phyloP scores from a whole-genome alignment of 306 rosid genomes.

The Ormosia emarginata region DNA sequence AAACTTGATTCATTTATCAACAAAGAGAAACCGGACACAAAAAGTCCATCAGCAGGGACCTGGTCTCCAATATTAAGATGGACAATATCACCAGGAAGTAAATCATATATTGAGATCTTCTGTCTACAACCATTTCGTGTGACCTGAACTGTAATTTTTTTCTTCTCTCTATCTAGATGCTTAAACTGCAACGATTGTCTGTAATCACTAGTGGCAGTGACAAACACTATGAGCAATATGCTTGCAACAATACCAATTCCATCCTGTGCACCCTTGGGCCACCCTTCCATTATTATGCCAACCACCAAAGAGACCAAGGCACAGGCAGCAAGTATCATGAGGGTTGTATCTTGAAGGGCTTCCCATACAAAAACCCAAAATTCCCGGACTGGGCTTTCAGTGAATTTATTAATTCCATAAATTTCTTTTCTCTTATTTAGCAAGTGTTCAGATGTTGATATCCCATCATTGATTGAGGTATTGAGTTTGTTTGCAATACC shows the following conservation, averaged over 20 bases:
- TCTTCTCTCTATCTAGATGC: conserved; percentile 97
- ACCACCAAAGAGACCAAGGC: conserved; percentile 80
- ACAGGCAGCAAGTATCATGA: conserved; percentile 87
- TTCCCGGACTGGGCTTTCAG: conserved; percentile 79
- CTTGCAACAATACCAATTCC: conserved; percentile 99
- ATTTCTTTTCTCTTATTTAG: conserved; percentile 62
- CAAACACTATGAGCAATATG: conserved; percentile 93
- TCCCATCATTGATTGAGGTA: conserved; percentile 58
- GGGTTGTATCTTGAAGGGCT: conserved; percentile 97
- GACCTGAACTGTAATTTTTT: conserved; percentile 78
- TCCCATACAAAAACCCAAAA: conserved; percentile 92
- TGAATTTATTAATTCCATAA: conserved; percentile 83
- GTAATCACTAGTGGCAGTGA: conserved; percentile 93
- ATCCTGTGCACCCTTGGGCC: conserved; percentile 99
- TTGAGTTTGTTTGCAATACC: conserved; percentile 61
- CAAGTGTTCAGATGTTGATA: conserved; percentile 62
- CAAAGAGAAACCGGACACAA: conserved; percentile 80
- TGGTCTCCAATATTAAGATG: conserved; percentile 92
- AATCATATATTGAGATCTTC: conserved; percentile 85
- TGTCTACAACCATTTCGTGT: conserved; percentile 82
- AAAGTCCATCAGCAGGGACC: conserved; percentile 98
- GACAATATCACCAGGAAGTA: conserved; percentile 95
- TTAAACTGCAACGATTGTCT: conserved; percentile 93
- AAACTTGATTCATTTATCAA: conserved; percentile 90
- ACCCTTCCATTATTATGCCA: conserved; percentile 86